A percentile compares a stretch with the other conserved stretches of the same genome.
Conservation (phyloP, 192 early-diverging fungal genomes). For the Rhizophagus sp. region DNA sequence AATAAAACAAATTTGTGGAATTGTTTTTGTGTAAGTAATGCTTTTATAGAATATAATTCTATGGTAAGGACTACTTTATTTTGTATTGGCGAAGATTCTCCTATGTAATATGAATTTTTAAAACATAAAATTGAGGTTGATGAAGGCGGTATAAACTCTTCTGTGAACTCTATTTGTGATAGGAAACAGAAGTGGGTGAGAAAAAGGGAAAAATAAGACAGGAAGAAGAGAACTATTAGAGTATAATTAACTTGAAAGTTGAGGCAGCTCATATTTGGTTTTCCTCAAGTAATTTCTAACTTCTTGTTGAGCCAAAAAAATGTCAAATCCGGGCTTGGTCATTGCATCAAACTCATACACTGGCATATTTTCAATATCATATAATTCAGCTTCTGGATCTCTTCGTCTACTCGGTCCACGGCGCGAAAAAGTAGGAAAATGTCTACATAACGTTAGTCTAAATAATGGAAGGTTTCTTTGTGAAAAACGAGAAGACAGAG, state of each 20-base stretch:
- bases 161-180: constrained; percentile 44
- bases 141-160: constrained; percentile 54
- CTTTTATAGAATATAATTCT: constrained; percentile 41
- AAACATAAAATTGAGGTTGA: constrained; percentile 49
- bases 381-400: background rate
- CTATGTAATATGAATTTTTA: constrained; percentile 51
- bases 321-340: constrained; percentile 54
- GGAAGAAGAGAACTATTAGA: background rate
- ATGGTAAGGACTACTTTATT: constrained; percentile 57
- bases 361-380: constrained; percentile 50
- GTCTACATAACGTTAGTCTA: background rate
- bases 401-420: background rate
- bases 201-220: background rate
- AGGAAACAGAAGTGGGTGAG: background rate
- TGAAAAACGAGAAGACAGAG: background rate
- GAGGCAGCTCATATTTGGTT: constrained; percentile 58
- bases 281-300: constrained; percentile 60
- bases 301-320: constrained; percentile 50
- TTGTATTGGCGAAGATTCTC: constrained; percentile 53
- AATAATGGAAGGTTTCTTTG: background rate
- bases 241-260: constrained; percentile 50
- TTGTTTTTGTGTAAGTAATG: constrained; percentile 42
- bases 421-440: background rate
- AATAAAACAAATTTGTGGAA: constrained; percentile 64
- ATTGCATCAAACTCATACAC: constrained; percentile 57